A percentile compares a stretch with the other conserved stretches of the same genome.
phyloP scores from a whole-genome alignment of 148 eudicot species.

The Camellia sinensis region DNA sequence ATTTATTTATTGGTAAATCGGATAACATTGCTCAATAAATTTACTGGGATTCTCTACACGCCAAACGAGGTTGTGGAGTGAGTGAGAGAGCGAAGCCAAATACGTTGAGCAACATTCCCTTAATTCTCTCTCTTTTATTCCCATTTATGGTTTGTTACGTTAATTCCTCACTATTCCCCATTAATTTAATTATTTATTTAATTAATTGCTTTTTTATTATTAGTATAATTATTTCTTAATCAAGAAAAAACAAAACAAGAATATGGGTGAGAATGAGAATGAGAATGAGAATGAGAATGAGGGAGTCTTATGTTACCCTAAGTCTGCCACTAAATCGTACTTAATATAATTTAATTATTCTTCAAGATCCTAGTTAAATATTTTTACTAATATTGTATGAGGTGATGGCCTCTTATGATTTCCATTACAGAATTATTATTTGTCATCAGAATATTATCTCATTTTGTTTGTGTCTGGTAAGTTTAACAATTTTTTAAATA shows the following conservation, averaged over 20 bases:
- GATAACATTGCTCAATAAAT: neutral
- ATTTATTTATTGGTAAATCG: too few species aligned
- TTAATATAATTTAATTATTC: too few species aligned
- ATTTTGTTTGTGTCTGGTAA: too few species aligned
- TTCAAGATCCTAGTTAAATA: too few species aligned
- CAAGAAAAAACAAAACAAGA: neutral
- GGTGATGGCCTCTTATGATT: neutral
- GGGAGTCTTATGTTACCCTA: constrained; percentile 16
- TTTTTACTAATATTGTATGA: neutral
- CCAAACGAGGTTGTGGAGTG: constrained; percentile 9
- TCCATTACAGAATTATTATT: too few species aligned
- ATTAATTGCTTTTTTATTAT: too few species aligned
- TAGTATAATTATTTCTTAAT: neutral
- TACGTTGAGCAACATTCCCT: constrained; percentile 59
- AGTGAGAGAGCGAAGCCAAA: constrained; percentile 20
- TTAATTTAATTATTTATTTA: neutral
- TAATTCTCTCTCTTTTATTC: neutral
- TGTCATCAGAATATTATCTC: too few species aligned
- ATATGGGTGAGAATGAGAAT: constrained; percentile 18
- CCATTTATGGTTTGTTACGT: neutral
- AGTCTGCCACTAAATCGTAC: neutral
- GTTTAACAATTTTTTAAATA: too few species aligned
- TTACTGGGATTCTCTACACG: constrained; percentile 11
- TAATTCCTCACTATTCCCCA: neutral
- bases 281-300: constrained; percentile 25